These are phyloP conservation scores for Globisporangium nagaii DNA, from an alignment of 352 stramenopile species.

Conservation along the genomic window DNA sequence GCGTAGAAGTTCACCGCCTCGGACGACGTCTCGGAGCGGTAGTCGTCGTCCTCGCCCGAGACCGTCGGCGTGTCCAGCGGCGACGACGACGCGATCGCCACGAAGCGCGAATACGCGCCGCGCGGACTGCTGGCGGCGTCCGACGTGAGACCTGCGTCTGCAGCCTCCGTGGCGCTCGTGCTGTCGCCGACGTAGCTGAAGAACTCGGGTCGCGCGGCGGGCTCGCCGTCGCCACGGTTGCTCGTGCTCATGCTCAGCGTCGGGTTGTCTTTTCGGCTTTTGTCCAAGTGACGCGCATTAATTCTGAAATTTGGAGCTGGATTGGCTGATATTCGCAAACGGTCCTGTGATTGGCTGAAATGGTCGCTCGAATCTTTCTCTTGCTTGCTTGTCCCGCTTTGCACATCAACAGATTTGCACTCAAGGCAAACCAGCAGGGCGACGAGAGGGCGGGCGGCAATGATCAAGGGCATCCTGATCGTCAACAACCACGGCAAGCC, in stretches of 20 bases:
- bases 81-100: slow-evolving; percentile 19
- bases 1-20: slow-evolving; percentile 40
- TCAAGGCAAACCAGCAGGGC: background rate
- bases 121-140: background rate
- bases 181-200: background rate
- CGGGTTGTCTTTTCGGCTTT: background rate
- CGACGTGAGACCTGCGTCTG: background rate
- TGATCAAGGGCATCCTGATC: slow-evolving; percentile 99
- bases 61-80: slow-evolving; percentile 43
- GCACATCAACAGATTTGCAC: background rate
- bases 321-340: too few species aligned
- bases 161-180: background rate
- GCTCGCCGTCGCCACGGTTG: too few species aligned
- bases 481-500: slow-evolving; percentile 99
- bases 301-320: too few species aligned
- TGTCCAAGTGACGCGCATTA: background rate
- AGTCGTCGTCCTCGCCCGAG: slow-evolving; percentile 75
- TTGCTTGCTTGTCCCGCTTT: background rate
- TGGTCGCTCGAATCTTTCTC: background rate
- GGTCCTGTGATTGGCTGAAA: too few species aligned
- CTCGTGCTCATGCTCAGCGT: background rate
- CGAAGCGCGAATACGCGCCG: background rate
- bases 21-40: slow-evolving; percentile 68
- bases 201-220: background rate
- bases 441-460: slow-evolving; percentile 20